Evolutionary conservation across 2,329 filamentous ascomycete genomes (phyloP).

Genomic region (Colletotrichum melonis): DNA sequence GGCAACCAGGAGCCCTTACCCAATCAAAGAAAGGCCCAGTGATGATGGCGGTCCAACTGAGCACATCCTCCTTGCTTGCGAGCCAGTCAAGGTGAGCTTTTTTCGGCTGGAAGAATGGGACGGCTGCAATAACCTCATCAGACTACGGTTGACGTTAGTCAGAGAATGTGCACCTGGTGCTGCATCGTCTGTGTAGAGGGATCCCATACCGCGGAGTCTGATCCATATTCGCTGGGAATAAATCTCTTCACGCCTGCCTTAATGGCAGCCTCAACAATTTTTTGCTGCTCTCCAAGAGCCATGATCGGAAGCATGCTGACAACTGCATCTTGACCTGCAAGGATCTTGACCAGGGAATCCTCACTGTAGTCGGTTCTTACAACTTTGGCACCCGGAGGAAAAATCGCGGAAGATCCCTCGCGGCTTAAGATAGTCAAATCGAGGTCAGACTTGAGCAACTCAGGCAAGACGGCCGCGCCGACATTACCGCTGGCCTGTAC

Average conservation of each 20-base stretch:
- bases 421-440: constrained; percentile 12
- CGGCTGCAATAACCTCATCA: not conserved
- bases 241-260: constrained; percentile 64
- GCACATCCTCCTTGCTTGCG: constrained; percentile 42
- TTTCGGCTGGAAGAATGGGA: constrained; percentile 11
- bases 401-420: not conserved
- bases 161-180: not conserved
- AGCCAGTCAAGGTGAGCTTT: constrained; percentile 39
- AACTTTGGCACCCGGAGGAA: not conserved
- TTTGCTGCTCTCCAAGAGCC: constrained; percentile 49
- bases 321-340: constrained; percentile 33
- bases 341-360: constrained; percentile 6
- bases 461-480: not conserved
- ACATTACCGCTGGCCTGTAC: constrained; percentile 20
- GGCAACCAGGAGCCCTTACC: constrained; percentile 35
- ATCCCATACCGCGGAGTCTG: constrained; percentile 50
- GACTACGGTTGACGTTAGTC: not conserved
- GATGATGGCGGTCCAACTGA: constrained; percentile 64
- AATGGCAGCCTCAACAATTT: constrained; percentile 58
- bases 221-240: constrained; percentile 61
- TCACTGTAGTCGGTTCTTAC: constrained; percentile 5
- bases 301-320: constrained; percentile 54
- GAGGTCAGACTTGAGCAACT: constrained; percentile 7
- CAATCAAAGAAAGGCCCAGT: constrained; percentile 66
- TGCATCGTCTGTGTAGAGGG: not conserved